These are phyloP conservation scores for Striga asiatica DNA, from an alignment of 257 asterid genomes.

Conservation along the genomic window DNA sequence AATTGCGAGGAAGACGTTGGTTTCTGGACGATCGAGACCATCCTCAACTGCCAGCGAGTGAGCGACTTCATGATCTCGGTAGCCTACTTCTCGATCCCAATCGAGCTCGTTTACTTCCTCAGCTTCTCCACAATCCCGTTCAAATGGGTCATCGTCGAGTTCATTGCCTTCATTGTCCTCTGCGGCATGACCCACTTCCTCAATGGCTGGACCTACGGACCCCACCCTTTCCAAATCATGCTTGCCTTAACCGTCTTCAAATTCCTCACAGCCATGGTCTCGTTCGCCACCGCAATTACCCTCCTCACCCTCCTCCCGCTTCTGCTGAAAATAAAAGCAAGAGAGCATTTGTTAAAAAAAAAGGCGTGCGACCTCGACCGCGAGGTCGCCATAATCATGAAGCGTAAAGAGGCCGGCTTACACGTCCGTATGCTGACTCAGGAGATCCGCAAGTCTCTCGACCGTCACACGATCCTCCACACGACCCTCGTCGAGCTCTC, in stretches of 20 bases:
- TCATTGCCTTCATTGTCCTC: slow-evolving; percentile 74
- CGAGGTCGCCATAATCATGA: slow-evolving; percentile 64
- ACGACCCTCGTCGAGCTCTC: slow-evolving; percentile 88
- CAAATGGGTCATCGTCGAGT: slow-evolving; percentile 86
- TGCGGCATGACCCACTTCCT: slow-evolving; percentile 97
- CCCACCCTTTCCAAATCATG: slow-evolving; percentile 74
- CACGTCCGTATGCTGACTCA: slow-evolving; percentile 93
- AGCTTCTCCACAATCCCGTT: slow-evolving; percentile 75
- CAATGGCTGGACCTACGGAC: slow-evolving; percentile 85
- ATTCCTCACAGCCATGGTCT: slow-evolving; percentile 72
- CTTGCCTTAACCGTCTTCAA: slow-evolving; percentile 76
- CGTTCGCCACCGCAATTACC: slow-evolving; percentile 79
- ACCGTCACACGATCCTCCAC: slow-evolving; percentile 71
- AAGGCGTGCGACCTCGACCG: slow-evolving; percentile 85
- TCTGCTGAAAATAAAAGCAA: slow-evolving; percentile 66
- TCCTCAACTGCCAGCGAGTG: slow-evolving; percentile 59
- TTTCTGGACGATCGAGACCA: slow-evolving; percentile 56
- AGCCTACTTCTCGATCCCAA: slow-evolving; percentile 90
- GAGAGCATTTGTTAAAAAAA: slow-evolving; percentile 67
- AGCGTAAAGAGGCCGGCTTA: slow-evolving; percentile 63
- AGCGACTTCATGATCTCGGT: slow-evolving; percentile 85
- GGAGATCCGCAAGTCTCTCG: slow-evolving; percentile 85
- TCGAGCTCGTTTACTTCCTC: slow-evolving; percentile 84
- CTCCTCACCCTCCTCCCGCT: slow-evolving; percentile 66
- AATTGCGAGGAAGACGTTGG: slow-evolving; percentile 68